Conservation (phyloP, 495 filamentous ascomycete genomes). For the Podospora pseudopauciseta region DNA sequence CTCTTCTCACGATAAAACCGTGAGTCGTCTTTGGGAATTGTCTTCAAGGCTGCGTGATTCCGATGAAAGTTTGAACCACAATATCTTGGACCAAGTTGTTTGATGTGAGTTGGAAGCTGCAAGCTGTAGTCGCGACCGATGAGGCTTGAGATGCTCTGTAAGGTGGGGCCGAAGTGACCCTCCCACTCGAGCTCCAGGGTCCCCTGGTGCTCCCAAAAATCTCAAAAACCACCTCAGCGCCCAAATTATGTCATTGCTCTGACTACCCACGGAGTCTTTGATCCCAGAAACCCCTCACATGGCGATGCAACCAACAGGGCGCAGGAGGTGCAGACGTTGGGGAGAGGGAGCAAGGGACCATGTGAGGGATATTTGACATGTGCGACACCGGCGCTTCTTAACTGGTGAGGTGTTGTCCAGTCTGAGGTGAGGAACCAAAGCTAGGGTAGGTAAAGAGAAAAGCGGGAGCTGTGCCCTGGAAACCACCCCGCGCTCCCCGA, state of each 20-base stretch:
- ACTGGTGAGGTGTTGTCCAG: neutral
- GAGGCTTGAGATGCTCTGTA: neutral
- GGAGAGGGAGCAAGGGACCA: neutral
- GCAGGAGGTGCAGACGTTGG: neutral
- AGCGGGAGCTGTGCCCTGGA: conserved; percentile 2
- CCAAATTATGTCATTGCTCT: conserved; percentile 8
- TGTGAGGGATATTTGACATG: conserved; percentile 24
- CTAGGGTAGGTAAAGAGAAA: no score
- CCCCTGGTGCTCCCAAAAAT: neutral
- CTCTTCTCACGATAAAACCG: neutral
- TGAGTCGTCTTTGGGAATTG: neutral
- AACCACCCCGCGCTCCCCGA: conserved; percentile 28
- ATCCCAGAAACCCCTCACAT: neutral
- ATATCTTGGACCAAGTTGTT: neutral
- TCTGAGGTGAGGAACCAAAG: neutral
- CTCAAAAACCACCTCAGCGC: neutral
- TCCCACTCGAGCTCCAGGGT: neutral
- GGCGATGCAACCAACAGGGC: neutral
- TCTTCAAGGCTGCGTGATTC: neutral
- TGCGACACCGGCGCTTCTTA: neutral
- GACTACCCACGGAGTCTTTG: neutral
- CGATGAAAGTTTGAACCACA: neutral
- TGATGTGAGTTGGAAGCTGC: neutral
- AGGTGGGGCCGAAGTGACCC: neutral
- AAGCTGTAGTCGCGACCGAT: no score